A percentile compares a stretch with the other conserved stretches of the same genome.
These are phyloP conservation scores for Phytophthora hybrid DNA, from an alignment of 352 stramenopile genomes.

Conservation along the genomic window DNA sequence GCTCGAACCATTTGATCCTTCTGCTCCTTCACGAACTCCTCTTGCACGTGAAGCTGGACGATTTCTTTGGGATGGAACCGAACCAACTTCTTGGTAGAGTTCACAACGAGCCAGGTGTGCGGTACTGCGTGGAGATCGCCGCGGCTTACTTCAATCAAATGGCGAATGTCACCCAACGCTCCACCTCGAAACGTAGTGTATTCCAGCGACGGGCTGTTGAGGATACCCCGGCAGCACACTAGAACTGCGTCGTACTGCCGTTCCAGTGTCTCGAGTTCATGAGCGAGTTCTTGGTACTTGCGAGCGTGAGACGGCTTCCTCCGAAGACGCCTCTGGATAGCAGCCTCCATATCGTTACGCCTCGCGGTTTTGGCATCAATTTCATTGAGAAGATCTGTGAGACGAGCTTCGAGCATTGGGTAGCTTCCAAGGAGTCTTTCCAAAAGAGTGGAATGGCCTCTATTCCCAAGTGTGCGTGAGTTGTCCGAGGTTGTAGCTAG, in stretches of 20 bases:
- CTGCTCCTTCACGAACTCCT: slow-evolving; percentile 43
- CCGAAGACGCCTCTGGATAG: slow-evolving; percentile 31
- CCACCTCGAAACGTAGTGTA: slow-evolving; percentile 42
- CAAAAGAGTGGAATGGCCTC: slow-evolving; percentile 10
- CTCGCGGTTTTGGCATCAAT: slow-evolving; percentile 34
- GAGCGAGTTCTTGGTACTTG: slow-evolving; percentile 30
- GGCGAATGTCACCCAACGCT: slow-evolving; percentile 33
- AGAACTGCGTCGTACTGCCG: slow-evolving; percentile 30
- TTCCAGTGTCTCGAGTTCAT: slow-evolving; percentile 32
- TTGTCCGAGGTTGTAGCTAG: background rate
- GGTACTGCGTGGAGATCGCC: slow-evolving; percentile 39
- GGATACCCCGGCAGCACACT: slow-evolving; percentile 13
- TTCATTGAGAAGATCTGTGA: slow-evolving; percentile 21
- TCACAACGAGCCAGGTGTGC: slow-evolving; percentile 52
- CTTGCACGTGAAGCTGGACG: slow-evolving; percentile 42
- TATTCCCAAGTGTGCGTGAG: background rate
- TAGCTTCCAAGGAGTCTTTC: slow-evolving; percentile 28
- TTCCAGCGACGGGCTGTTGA: slow-evolving; percentile 32
- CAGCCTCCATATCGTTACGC: slow-evolving; percentile 35
- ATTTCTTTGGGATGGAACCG: slow-evolving; percentile 53
- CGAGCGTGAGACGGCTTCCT: slow-evolving; percentile 11
- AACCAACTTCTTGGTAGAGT: slow-evolving; percentile 54
- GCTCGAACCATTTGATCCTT: slow-evolving; percentile 42
- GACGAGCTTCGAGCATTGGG: slow-evolving; percentile 21
- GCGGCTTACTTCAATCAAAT: slow-evolving; percentile 43